Evolutionary conservation across 164 flowering plant genomes (phyloP), one percentile per base, ranked within the genome.

Genomic region (Akebia trifoliata): DNA sequence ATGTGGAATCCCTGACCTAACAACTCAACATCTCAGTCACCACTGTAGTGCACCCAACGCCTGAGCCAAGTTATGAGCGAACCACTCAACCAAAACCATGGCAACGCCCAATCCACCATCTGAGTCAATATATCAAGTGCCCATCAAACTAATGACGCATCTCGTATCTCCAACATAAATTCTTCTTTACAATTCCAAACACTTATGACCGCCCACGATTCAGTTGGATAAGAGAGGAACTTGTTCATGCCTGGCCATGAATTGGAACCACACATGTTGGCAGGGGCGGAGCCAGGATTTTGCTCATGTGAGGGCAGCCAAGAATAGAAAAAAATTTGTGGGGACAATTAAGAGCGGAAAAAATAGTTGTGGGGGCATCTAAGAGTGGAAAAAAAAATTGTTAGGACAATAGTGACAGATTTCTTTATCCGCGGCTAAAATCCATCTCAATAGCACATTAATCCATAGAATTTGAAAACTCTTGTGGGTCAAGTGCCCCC

Each of bases 181-280:
- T 81, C 85, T 28, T 86, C 99, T 22, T 70, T 81, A 14, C 78
- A 69, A 66, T 90, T 87, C 97, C 99, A 93, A 10, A 83, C 74
- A 62, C 97, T 90, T 9, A 84, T 49, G 1, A 90, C 74, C 2
- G 97, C 90, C 99, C 99, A 93, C 8, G 95, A 86, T 47, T 79
- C 85, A 2, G 96, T 90, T 62, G 85, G 92, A 63, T 69, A 43
- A 2, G 74, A 43, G 10, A 86, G 57, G 61, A 93, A 90, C 61
- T 2, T 4, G 10, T 67, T 81, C 18, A 64, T 2, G 0, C 90
- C 86, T 37, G 67, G 57, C 82, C 84, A 83, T 2, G 70, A n/a
- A n/a, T 24, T 60, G 30, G 60, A 26, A 11, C 39, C 22, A 34
- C 36, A 54, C 0, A 38, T 14, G 4, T 65, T 73, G 14, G 65